Conservation (phyloP, 2,329 filamentous ascomycete species). For the Aspergillus floridensis region DNA sequence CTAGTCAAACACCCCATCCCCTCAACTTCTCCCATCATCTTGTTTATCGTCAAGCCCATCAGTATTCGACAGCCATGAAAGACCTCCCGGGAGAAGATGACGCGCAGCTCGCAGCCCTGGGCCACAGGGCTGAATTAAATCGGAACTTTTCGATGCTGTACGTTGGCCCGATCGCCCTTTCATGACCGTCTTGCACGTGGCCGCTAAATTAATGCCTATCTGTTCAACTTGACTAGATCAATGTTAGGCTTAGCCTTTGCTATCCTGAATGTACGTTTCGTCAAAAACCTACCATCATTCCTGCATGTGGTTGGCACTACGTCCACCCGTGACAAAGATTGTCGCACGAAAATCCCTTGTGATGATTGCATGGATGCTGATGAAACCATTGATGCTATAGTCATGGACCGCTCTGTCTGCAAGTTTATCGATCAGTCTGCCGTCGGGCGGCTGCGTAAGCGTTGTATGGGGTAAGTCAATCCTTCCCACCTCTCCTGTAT, state of each 20-base stretch:
- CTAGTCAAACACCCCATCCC: neutral
- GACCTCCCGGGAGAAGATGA: conserved; percentile 40
- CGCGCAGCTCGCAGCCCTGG: conserved; percentile 54
- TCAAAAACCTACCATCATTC: neutral
- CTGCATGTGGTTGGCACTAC: neutral
- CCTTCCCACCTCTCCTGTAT: neutral
- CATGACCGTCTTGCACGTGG: neutral
- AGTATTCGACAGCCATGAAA: conserved; percentile 16
- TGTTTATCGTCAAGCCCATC: neutral
- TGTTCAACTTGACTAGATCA: conserved; percentile 32
- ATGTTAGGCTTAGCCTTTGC: conserved; percentile 64
- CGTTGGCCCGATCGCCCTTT: conserved; percentile 10
- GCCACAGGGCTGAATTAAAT: conserved; percentile 58
- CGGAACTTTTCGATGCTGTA: conserved; percentile 57
- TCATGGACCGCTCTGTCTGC: conserved; percentile 62
- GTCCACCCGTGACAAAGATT: neutral
- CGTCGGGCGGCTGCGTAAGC: conserved; percentile 67
- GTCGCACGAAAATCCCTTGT: neutral
- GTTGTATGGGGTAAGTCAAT: conserved; percentile 68
- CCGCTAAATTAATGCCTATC: neutral
- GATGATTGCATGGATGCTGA: conserved; percentile 3
- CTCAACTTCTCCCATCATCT: neutral
- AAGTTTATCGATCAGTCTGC: conserved; percentile 60
- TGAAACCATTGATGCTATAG: conserved; percentile 18
- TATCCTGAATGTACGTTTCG: conserved; percentile 52